Percentiles rank a stretch among this genome's conserved stretches.
Conservation (phyloP, 306 rosid species). For the Trifolium subterraneum region DNA sequence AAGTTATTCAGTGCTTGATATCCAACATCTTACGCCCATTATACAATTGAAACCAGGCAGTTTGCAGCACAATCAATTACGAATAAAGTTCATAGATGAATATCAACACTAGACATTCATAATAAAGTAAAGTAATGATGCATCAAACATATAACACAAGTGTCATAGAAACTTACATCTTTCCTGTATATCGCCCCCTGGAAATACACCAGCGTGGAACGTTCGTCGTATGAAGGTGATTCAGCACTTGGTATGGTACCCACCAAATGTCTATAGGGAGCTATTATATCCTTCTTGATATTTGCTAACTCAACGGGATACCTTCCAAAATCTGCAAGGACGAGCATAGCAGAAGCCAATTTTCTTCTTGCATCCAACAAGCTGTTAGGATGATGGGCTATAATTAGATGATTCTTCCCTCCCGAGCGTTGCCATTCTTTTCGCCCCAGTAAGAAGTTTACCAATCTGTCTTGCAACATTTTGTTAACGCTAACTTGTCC, state of each 20-base stretch:
- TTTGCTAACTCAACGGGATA: conserved; percentile 82
- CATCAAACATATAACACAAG: conserved; percentile 36
- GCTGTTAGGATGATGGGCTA: conserved; percentile 97
- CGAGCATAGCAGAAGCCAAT: conserved; percentile 85
- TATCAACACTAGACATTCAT: neutral
- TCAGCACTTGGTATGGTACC: conserved; percentile 54
- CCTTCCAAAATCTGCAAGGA: conserved; percentile 98
- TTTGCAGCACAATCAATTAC: conserved; percentile 30
- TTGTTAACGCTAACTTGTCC: conserved; percentile 69
- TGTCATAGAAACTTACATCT: conserved; percentile 72
- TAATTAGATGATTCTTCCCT: conserved; percentile 79
- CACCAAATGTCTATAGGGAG: conserved; percentile 85
- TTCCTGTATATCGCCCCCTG: conserved; percentile 95
- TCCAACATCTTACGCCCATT: neutral
- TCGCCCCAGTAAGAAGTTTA: conserved; percentile 55
- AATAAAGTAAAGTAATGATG: conserved; percentile 11
- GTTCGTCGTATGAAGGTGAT: conserved; percentile 73
- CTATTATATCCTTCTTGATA: conserved; percentile 81
- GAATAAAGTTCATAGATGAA: conserved; percentile 3
- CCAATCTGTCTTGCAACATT: conserved; percentile 77
- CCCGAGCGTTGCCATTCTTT: conserved; percentile 76
- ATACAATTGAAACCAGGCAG: conserved; percentile 20
- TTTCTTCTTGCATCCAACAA: conserved; percentile 75
- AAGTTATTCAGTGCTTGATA: neutral
- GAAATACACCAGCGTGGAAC: conserved; percentile 76